A percentile compares a stretch with the other conserved stretches of the same genome.
Conservation (phyloP, 1,284 basidiomycete species). For the Binderoboletus segoi region DNA sequence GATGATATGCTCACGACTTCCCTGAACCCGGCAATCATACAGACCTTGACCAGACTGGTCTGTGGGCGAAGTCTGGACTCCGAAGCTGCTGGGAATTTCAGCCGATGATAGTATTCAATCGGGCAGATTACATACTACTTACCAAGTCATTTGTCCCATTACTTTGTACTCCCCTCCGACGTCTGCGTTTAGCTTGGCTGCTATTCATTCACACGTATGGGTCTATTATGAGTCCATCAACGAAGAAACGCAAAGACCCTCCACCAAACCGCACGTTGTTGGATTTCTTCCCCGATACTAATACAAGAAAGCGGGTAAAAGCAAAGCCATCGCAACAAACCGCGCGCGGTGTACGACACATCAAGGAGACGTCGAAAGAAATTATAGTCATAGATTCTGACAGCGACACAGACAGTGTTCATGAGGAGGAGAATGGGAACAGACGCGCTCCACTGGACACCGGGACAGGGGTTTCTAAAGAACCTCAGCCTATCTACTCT, state of each 20-base stretch:
- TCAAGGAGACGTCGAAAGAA: conserved; percentile 33
- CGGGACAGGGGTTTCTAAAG: not conserved
- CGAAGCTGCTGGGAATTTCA: too few relatives aligned
- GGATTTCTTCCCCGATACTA: conserved; percentile 50
- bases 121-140: too few relatives aligned
- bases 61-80: too few relatives aligned
- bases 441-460: not conserved
- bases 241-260: conserved; percentile 47
- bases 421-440: not conserved
- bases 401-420: conserved; percentile 42
- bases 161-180: too few relatives aligned
- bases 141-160: too few relatives aligned
- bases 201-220: too few relatives aligned
- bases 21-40: too few relatives aligned
- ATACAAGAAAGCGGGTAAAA: conserved; percentile 27
- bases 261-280: conserved; percentile 47
- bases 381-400: conserved; percentile 65
- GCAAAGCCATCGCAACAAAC: conserved; percentile 4
- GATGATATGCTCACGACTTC: too few relatives aligned
- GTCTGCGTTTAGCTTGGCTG: too few relatives aligned
- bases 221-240: conserved; percentile 37
- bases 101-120: too few relatives aligned
- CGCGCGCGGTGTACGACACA: conserved; percentile 1
- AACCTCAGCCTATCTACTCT: not conserved
- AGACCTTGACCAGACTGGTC: too few relatives aligned